Evolutionary conservation across 164 flowering plant genomes (phyloP).

Genomic region (Euptelea pleiosperma): DNA sequence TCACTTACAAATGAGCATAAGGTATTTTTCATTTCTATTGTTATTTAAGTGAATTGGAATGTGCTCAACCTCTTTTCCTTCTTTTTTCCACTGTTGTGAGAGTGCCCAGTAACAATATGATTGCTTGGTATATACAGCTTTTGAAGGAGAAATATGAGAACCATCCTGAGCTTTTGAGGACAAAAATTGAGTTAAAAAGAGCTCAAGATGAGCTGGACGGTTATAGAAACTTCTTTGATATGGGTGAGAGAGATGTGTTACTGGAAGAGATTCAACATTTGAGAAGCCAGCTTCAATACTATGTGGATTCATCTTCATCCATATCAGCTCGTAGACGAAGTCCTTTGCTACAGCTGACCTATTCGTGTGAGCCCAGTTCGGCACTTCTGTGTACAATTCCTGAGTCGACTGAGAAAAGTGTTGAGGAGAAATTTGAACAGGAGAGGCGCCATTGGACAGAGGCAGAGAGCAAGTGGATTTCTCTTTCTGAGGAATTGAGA

Average conservation of each 20-base stretch:
- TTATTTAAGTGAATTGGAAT: not conserved
- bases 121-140: slow-evolving; percentile 44
- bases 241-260: slow-evolving; percentile 91
- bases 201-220: slow-evolving; percentile 75
- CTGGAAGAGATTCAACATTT: slow-evolving; percentile 90
- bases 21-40: slow-evolving; percentile 33
- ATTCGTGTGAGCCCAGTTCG: slow-evolving; percentile 47
- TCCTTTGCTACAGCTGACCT: slow-evolving; percentile 52
- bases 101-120: not conserved
- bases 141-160: slow-evolving; percentile 79
- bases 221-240: slow-evolving; percentile 63
- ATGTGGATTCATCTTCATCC: slow-evolving; percentile 57
- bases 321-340: slow-evolving; percentile 36
- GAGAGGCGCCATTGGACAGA: slow-evolving; percentile 80
- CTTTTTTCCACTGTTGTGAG: not conserved
- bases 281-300: slow-evolving; percentile 73
- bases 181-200: slow-evolving; percentile 69
- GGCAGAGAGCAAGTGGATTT: slow-evolving; percentile 85
- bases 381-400: slow-evolving; percentile 43
- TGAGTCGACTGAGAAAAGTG: slow-evolving; percentile 44
- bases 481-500: slow-evolving; percentile 77
- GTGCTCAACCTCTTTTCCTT: too few relatives aligned
- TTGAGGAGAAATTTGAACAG: slow-evolving; percentile 58
- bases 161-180: slow-evolving; percentile 73
- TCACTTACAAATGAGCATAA: slow-evolving; percentile 69